phyloP scores from a whole-genome alignment of 78 protist species.

The Guillardia theta region DNA sequence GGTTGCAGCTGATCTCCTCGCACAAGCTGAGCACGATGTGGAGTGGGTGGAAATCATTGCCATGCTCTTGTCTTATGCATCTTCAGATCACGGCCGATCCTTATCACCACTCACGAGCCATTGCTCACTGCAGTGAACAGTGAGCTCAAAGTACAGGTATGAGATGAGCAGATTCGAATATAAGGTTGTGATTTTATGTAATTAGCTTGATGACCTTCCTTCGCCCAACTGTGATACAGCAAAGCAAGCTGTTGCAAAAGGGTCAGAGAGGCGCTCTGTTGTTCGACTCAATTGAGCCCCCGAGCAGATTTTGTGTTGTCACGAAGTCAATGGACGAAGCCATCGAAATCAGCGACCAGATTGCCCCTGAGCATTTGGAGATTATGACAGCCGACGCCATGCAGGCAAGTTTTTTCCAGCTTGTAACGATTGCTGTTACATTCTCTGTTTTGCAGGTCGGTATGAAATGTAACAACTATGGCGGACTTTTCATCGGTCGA shows the following conservation, averaged over 20 bases:
- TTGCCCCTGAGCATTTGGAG: slow-evolving; percentile 80
- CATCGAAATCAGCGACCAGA: slow-evolving; percentile 42
- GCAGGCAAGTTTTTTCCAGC: too few species aligned
- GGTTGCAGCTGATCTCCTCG: slow-evolving; percentile 78
- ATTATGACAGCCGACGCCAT: slow-evolving; percentile 35
- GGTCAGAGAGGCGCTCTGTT: too few species aligned
- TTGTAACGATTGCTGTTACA: too few species aligned
- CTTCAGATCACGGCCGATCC: slow-evolving; percentile 46
- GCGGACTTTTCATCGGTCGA: slow-evolving; percentile 74
- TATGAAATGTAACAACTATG: slow-evolving; percentile 43
- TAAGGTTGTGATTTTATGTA: too few species aligned
- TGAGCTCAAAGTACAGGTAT: too few species aligned
- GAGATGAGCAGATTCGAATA: too few species aligned
- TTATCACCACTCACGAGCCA: neutral
- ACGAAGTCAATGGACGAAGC: slow-evolving; percentile 48
- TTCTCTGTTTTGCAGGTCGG: neutral
- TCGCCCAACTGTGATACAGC: neutral
- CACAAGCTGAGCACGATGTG: slow-evolving; percentile 80
- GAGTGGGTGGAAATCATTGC: too few species aligned
- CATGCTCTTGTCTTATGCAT: too few species aligned
- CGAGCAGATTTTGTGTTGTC: slow-evolving; percentile 53
- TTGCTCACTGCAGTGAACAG: neutral
- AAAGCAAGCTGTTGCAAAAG: slow-evolving; percentile 45
- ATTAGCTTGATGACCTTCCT: neutral
- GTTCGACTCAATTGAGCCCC: too few species aligned